Evolutionary conservation across 2,329 filamentous ascomycete genomes (phyloP).

Genomic region (Cladophialophora bantiana): DNA sequence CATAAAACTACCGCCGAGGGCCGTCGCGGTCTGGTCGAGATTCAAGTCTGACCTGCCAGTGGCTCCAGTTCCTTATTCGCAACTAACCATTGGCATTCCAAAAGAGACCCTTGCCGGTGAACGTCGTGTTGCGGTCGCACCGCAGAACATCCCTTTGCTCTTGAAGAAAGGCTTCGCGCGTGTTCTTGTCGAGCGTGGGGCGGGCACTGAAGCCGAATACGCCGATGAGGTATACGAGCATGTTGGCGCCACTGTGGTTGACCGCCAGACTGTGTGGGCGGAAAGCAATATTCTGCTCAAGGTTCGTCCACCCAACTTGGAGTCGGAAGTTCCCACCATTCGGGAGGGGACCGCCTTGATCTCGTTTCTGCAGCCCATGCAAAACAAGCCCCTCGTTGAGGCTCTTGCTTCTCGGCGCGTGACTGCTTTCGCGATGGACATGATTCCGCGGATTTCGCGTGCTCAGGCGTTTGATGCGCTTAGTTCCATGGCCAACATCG

Average conservation of each 20-base stretch:
- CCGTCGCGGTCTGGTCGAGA: conserved; percentile 31
- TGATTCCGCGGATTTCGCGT: conserved; percentile 87
- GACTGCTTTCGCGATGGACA: conserved; percentile 88
- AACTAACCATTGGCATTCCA: conserved; percentile 79
- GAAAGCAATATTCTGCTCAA: conserved; percentile 82
- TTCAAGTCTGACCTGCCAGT: conserved; percentile 31
- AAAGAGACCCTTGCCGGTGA: conserved; percentile 80
- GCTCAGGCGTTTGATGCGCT: conserved; percentile 89
- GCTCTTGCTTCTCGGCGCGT: conserved; percentile 73
- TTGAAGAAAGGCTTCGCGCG: conserved; percentile 84
- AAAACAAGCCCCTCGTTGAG: conserved; percentile 78
- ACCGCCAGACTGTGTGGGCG: conserved; percentile 72
- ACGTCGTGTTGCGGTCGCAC: conserved; percentile 82
- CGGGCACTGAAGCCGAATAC: conserved; percentile 79
- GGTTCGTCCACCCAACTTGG: conserved; percentile 74
- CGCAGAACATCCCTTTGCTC: conserved; percentile 79
- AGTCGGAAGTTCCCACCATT: conserved; percentile 72
- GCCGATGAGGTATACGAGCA: conserved; percentile 77
- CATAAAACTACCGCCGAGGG: conserved; percentile 22
- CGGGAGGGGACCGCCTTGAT: conserved; percentile 76
- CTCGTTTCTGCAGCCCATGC: conserved; percentile 81
- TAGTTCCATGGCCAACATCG: conserved; percentile 92
- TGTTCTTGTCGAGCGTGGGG: conserved; percentile 79
- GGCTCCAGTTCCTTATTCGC: conserved; percentile 65
- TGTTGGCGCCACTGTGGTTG: conserved; percentile 79